These are phyloP conservation scores for Quercus ilex DNA, from an alignment of 306 rosid species.

Conservation along the genomic window DNA sequence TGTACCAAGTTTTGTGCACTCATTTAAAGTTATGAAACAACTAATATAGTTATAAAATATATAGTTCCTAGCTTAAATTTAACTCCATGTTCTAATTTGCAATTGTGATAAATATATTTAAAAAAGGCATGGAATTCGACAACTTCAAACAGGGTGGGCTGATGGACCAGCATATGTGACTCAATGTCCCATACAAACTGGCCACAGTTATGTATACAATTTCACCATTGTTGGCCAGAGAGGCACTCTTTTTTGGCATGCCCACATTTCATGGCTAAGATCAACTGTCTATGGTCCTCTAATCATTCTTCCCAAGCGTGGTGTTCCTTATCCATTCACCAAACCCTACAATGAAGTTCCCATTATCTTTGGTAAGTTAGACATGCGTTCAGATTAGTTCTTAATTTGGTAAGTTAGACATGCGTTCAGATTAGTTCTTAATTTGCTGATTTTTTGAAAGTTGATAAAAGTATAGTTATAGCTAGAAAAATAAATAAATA, in stretches of 20 bases:
- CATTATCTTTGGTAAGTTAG: constrained; percentile 31
- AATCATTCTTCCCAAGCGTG: constrained; percentile 50
- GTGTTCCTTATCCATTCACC: constrained; percentile 38
- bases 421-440: too few relatives aligned
- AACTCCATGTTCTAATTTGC: neutral
- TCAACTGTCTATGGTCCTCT: constrained; percentile 58
- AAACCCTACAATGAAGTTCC: constrained; percentile 46
- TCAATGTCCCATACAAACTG: constrained; percentile 66
- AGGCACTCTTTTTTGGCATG: constrained; percentile 74
- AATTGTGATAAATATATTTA: neutral
- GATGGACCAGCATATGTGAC: constrained; percentile 75
- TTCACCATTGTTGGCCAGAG: constrained; percentile 55
- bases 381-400: neutral
- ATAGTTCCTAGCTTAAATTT: neutral
- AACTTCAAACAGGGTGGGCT: constrained; percentile 61
- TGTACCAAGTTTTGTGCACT: neutral
- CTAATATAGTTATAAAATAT: neutral
- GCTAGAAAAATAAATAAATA: too few relatives aligned
- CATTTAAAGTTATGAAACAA: neutral
- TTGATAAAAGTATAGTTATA: too few relatives aligned
- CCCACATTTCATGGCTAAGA: constrained; percentile 68
- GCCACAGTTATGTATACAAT: constrained; percentile 61
- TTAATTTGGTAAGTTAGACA: too few relatives aligned
- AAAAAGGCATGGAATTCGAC: constrained; percentile 69
- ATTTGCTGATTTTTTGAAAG: too few relatives aligned